Conservation (phyloP, 2,329 filamentous ascomycete species). For the Ampelomyces quisqualis region DNA sequence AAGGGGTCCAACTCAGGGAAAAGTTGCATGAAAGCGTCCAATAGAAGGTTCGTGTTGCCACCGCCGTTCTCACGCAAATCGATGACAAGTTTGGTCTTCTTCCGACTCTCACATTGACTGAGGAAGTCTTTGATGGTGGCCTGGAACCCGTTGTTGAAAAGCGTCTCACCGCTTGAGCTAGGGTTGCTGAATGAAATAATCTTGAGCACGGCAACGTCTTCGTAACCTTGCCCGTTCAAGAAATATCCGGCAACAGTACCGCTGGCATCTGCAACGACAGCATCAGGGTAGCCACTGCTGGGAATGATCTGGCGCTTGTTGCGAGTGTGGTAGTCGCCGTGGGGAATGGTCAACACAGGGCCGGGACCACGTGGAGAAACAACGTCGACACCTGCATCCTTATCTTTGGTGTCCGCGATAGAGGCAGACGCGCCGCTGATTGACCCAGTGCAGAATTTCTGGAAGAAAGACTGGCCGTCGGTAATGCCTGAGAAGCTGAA, state of each 20-base stretch:
- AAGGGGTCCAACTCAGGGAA: conserved; percentile 51
- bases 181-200: conserved; percentile 43
- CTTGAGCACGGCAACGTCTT: conserved; percentile 46
- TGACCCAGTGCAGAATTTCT: conserved; percentile 32
- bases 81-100: conserved; percentile 61
- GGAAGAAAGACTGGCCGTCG: conserved; percentile 43
- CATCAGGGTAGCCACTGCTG: conserved; percentile 10
- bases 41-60: conserved; percentile 45
- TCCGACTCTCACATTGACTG: conserved; percentile 44
- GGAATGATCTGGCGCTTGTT: conserved; percentile 23
- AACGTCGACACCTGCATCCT: not conserved
- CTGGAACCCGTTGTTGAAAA: conserved; percentile 31
- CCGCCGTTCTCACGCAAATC: conserved; percentile 63
- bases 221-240: conserved; percentile 38
- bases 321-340: conserved; percentile 16
- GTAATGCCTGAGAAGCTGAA: conserved; percentile 28
- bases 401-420: conserved; percentile 9
- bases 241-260: conserved; percentile 48
- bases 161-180: conserved; percentile 6
- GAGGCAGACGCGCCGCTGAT: conserved; percentile 3
- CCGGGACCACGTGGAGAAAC: conserved; percentile 13
- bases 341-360: conserved; percentile 24
- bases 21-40: conserved; percentile 52
- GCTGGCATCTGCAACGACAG: conserved; percentile 17
- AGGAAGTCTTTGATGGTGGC: conserved; percentile 47